These are phyloP conservation scores for Didymella exigua DNA, from an alignment of 2,329 filamentous ascomycete species.

Conservation along the genomic window DNA sequence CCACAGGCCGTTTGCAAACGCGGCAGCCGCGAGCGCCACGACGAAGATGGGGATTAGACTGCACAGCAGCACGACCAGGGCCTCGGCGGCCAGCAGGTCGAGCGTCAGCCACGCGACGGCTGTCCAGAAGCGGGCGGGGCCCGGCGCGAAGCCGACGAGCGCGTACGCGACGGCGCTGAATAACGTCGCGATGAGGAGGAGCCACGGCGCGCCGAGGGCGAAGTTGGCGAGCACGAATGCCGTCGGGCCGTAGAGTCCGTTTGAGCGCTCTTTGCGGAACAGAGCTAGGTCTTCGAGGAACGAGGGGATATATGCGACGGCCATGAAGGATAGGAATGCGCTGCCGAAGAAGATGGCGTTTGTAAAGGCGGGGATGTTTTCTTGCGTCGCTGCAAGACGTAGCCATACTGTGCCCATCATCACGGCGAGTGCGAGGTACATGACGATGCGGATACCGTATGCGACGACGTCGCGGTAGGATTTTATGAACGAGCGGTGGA, in stretches of 20 bases:
- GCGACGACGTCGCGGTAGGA: constrained; percentile 82
- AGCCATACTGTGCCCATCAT: constrained; percentile 92
- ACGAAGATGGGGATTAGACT: constrained; percentile 80
- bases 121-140: constrained; percentile 70
- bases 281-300: constrained; percentile 78
- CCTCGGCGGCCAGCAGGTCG: constrained; percentile 80
- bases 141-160: constrained; percentile 75
- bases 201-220: constrained; percentile 77
- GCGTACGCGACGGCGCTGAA: constrained; percentile 81
- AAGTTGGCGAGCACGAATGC: constrained; percentile 81
- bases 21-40: constrained; percentile 75
- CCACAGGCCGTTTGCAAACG: constrained; percentile 88
- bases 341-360: constrained; percentile 72
- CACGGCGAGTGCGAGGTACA: constrained; percentile 81
- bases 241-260: constrained; percentile 77
- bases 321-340: constrained; percentile 61
- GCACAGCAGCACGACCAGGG: constrained; percentile 77
- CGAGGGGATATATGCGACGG: constrained; percentile 79
- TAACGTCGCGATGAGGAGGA: constrained; percentile 76
- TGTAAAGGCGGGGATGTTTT: constrained; percentile 78
- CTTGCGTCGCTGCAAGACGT: constrained; percentile 69
- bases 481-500: constrained; percentile 83
- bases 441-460: constrained; percentile 80
- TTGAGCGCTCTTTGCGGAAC: constrained; percentile 78
- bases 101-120: constrained; percentile 87